Evolutionary conservation across 202 grass and related monocot species (phyloP).

Genomic region (Brachypodium distachyon): DNA sequence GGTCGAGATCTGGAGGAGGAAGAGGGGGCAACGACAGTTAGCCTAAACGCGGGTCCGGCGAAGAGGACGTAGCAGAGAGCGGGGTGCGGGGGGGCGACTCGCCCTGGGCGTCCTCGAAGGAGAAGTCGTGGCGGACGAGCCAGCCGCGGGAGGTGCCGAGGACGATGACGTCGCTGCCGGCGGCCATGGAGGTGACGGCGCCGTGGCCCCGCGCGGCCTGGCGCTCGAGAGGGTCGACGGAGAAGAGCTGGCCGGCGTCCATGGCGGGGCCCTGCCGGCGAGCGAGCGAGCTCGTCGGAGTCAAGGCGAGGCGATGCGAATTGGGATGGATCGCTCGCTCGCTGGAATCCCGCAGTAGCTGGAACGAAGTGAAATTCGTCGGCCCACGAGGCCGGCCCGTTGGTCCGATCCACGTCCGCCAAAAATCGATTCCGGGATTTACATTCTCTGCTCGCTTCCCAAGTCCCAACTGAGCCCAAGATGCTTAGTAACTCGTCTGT

Average conservation of each 20-base stretch:
- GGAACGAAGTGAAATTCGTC: too few species aligned
- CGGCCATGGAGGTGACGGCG: constrained; percentile 73
- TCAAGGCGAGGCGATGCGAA: not conserved
- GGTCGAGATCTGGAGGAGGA: constrained; percentile 66
- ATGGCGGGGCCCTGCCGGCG: not conserved
- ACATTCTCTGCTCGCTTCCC: too few species aligned
- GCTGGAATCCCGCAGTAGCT: too few species aligned
- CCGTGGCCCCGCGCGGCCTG: constrained; percentile 78
- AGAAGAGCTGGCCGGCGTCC: constrained; percentile 54
- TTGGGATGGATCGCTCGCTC: too few species aligned
- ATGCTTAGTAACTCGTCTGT: too few species aligned
- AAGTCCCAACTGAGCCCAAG: too few species aligned
- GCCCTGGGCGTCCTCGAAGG: constrained; percentile 64
- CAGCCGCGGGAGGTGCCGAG: constrained; percentile 89
- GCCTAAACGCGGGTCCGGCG: not conserved
- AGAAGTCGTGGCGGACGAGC: constrained; percentile 89
- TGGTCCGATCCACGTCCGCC: too few species aligned
- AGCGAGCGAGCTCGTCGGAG: not conserved
- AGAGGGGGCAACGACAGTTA: not conserved
- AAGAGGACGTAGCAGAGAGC: not conserved
- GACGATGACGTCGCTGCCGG: constrained; percentile 90
- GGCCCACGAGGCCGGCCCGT: too few species aligned
- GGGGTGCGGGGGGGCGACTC: not conserved
- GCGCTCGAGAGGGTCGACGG: constrained; percentile 74
- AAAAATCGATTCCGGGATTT: too few species aligned